phyloP scores from a whole-genome alignment of 2,329 filamentous ascomycete species.

The Paradendryphiella salina region DNA sequence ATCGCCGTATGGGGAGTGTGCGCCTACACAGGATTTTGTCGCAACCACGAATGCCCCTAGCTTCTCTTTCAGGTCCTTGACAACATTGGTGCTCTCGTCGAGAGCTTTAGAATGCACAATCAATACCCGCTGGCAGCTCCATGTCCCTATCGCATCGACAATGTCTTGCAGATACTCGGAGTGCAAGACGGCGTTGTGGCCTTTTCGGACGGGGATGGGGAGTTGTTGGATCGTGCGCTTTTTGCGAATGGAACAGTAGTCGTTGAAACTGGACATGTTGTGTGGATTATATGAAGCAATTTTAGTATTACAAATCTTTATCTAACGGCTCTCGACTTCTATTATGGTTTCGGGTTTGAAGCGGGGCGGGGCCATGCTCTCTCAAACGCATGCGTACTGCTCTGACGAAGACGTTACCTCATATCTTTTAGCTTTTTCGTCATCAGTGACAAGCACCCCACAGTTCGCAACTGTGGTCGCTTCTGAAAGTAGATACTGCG shows the following conservation, averaged over 20 bases:
- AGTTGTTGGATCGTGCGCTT: constrained; percentile 29
- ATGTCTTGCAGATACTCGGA: constrained; percentile 25
- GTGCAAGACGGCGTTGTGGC: constrained; percentile 26
- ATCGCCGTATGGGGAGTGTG: constrained; percentile 31
- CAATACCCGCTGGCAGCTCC: constrained; percentile 21
- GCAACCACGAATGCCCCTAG: constrained; percentile 24
- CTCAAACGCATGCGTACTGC: neutral
- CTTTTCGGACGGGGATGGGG: constrained; percentile 16
- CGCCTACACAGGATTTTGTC: constrained; percentile 25
- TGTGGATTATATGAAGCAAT: neutral
- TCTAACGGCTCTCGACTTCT: neutral
- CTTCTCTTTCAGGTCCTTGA: constrained; percentile 20
- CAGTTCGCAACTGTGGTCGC: no score
- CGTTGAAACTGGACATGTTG: constrained; percentile 7
- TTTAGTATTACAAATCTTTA: neutral
- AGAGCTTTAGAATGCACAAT: constrained; percentile 29
- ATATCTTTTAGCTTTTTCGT: no score
- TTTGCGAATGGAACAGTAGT: constrained; percentile 1
- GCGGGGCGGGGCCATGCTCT: neutral
- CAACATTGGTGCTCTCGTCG: constrained; percentile 20
- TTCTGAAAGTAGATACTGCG: no score
- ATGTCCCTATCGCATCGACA: constrained; percentile 17
- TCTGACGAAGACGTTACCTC: neutral
- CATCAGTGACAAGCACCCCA: no score
- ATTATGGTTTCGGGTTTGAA: neutral